phyloP scores from a whole-genome alignment of 2,329 filamentous ascomycete species.

The Talaromyces pinophilus region DNA sequence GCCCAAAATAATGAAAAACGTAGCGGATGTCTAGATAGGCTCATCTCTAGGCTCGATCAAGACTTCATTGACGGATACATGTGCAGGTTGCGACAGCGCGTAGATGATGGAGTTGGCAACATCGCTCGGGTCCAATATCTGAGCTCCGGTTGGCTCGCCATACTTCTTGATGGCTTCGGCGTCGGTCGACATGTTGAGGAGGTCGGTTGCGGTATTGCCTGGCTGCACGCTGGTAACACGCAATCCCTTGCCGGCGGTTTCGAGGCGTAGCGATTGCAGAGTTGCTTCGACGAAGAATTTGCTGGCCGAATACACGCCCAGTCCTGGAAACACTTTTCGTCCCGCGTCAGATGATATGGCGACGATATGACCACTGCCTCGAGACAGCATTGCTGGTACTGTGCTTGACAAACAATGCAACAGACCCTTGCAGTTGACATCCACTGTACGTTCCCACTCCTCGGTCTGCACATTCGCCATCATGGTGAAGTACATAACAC shows the following conservation, averaged over 20 bases:
- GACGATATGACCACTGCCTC: slow-evolving; percentile 71
- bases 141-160: slow-evolving; percentile 71
- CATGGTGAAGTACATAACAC: slow-evolving; percentile 88
- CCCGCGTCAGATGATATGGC: slow-evolving; percentile 81
- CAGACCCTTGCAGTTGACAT: slow-evolving; percentile 84
- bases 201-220: slow-evolving; percentile 72
- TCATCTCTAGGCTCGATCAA: slow-evolving; percentile 76
- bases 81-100: slow-evolving; percentile 70
- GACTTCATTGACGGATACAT: slow-evolving; percentile 79
- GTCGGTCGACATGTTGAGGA: slow-evolving; percentile 74
- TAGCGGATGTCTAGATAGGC: slow-evolving; percentile 57
- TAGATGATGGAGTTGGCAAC: slow-evolving; percentile 73
- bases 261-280: slow-evolving; percentile 71
- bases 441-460: slow-evolving; percentile 79
- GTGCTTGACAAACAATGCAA: slow-evolving; percentile 70
- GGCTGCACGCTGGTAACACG: slow-evolving; percentile 75
- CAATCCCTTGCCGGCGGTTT: slow-evolving; percentile 72
- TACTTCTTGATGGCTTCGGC: slow-evolving; percentile 75
- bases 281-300: slow-evolving; percentile 86
- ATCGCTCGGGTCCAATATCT: slow-evolving; percentile 72
- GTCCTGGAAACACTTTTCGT: slow-evolving; percentile 76
- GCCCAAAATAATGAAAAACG: not conserved
- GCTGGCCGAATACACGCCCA: slow-evolving; percentile 78
- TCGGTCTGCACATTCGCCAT: slow-evolving; percentile 74
- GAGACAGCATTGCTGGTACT: slow-evolving; percentile 70